Conservation (phyloP, 441 rosid species). For the Rhodomyrtus psidioides region DNA sequence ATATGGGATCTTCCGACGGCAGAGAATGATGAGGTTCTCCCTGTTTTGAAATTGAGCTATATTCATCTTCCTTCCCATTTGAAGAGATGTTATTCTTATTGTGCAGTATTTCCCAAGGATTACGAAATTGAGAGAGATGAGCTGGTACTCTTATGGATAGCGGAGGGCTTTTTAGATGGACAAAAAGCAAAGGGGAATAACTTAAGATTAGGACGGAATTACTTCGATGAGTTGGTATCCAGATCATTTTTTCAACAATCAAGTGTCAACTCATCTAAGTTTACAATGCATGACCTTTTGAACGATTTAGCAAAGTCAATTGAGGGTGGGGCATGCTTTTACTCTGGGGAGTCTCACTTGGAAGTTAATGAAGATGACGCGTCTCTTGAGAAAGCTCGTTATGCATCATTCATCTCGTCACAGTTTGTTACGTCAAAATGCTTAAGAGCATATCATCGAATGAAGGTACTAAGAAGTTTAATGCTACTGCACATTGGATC, state of each 20-base stretch:
- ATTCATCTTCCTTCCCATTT: not conserved
- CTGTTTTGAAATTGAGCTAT: not conserved
- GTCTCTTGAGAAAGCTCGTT: not conserved
- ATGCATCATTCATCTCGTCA: not conserved
- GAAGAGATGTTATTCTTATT: not conserved
- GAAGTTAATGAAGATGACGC: not conserved
- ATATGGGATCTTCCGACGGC: not conserved
- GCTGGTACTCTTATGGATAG: not conserved
- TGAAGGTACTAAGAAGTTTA: not conserved
- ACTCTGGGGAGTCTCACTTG: not conserved
- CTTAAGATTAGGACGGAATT: accelerated
- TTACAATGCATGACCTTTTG: not conserved
- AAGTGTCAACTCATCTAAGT: not conserved
- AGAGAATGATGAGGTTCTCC: not conserved
- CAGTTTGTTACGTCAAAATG: not conserved
- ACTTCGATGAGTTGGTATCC: not conserved
- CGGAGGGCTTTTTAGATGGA: not conserved
- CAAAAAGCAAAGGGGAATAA: not conserved
- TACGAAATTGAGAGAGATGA: not conserved
- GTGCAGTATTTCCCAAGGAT: not conserved
- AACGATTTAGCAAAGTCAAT: not conserved
- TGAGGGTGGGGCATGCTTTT: accelerated
- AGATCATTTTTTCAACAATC: not conserved
- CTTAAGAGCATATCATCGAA: not conserved
- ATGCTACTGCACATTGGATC: not conserved